A percentile compares a stretch with the other conserved stretches of the same genome.
Conservation (phyloP, 768 basidiomycete genomes). For the Lactarius hengduanensis region DNA sequence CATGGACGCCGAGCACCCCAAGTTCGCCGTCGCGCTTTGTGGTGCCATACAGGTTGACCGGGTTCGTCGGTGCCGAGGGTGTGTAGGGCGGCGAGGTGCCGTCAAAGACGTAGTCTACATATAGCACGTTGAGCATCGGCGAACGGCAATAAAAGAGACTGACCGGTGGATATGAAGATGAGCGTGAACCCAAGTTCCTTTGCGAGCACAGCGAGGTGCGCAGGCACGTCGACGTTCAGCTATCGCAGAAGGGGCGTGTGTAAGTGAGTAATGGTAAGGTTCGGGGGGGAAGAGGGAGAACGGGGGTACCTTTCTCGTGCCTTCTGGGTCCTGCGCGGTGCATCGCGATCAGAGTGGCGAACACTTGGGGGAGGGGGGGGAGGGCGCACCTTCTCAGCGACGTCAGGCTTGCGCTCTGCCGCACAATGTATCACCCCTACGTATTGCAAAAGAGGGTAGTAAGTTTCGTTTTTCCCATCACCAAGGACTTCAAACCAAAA, state of each 20-base stretch:
- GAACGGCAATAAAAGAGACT: not conserved
- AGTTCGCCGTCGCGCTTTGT: slow-evolving; percentile 88
- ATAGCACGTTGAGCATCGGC: not conserved
- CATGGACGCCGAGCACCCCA: slow-evolving; percentile 60
- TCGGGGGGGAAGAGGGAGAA: not conserved
- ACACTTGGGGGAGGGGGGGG: not conserved
- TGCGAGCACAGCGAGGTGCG: slow-evolving; percentile 65
- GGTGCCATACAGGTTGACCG: slow-evolving; percentile 83
- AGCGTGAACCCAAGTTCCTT: slow-evolving; percentile 62
- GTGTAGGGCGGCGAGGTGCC: slow-evolving; percentile 90
- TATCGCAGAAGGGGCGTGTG: slow-evolving; percentile 32
- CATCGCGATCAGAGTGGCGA: not conserved
- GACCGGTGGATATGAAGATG: slow-evolving; percentile 91
- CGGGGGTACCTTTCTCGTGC: slow-evolving; percentile 53
- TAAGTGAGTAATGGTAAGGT: not conserved
- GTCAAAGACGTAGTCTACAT: slow-evolving; percentile 90
- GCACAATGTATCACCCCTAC: slow-evolving; percentile 93
- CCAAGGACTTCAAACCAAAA: too few relatives aligned
- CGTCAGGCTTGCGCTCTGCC: slow-evolving; percentile 90
- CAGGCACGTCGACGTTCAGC: slow-evolving; percentile 82
- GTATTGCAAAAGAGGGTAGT: slow-evolving; percentile 1
- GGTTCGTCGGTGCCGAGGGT: slow-evolving; percentile 69
- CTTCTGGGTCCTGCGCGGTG: slow-evolving; percentile 60
- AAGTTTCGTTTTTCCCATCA: not conserved
- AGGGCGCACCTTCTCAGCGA: slow-evolving; percentile 75